Evolutionary conservation across 1,139 yeast species (phyloP), one percentile per base, ranked within the genome.

Genomic region (Pichia cactophila): DNA sequence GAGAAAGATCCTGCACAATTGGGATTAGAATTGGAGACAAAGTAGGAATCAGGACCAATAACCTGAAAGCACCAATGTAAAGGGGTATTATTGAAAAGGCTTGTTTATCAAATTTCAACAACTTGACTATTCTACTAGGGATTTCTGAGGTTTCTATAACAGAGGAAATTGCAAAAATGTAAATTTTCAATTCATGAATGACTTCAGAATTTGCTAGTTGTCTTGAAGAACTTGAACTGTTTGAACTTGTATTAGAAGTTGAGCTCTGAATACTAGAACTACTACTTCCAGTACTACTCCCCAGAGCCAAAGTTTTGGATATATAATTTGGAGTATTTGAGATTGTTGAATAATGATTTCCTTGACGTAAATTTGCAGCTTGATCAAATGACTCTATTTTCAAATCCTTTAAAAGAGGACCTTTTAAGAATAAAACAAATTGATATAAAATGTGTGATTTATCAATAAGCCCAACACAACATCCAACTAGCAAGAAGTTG

Each of bases 361-460:
- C 12, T 31, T 16, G 38, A 35, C 23, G 38, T 35, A 9, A 17
- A 16, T 9, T 17, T 7, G 12, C 8, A 11, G 14, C 23, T 12
- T 38, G 28, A 38, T 62, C 62, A 12, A 60, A 56, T 26, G 56
- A 54, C 31, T 61, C 59, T 42, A 56, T 56, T 42, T 50, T 56
- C 45, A 54, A 57, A 52, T 50, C 66, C 49, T 54, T 58, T 56
- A 54, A 58, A 50, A 50, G 53, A 43, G 48, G 69, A 16, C 51
- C 55, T 38, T 45, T 49, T 42, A 53, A 43, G 17, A 51, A 49
- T 16, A 47, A 42, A 10, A 80, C 65, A 58, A 77, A 81, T 43
- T 59, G 61, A 14, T 72, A 74, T 8, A 79, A 58, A 1, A 78
- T 71, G 58, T 77, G 77, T 10, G 62, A 52, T 5, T 78, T 73